Evolutionary conservation across 2,329 filamentous ascomycete genomes (phyloP), one percentile per base, ranked within the genome.

Genomic region (Xylaria sp.): DNA sequence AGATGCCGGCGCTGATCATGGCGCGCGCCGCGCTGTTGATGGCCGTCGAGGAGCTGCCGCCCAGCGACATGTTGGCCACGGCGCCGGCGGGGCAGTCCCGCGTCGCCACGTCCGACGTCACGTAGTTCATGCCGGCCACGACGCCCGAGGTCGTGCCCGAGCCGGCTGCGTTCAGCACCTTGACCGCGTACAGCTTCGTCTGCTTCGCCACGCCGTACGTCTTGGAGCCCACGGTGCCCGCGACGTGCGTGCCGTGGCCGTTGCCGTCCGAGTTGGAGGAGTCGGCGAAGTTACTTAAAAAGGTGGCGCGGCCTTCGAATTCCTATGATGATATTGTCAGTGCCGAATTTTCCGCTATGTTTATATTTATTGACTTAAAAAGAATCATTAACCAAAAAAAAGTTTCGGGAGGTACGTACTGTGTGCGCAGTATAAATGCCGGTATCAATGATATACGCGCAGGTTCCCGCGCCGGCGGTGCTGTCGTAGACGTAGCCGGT

Each of bases 51-150:
- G 75, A 77, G 36, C 75, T 65, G 1, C 84, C 85, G 13, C 86
- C 86, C 1, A 89, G 82, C 25, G 85, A 88, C 84, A 89, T 84
- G 79, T 83, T 86, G 67, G 88, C 82, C 20, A 88, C 86, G 18
- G 85, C 78, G n/a, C 80, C 81, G 28, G 66, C 74, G 49, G 78
- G 75, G 25, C 83, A 83, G 52, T 78, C 78, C 18, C 81, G 81
- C 56, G 77, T 79, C 52, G 79, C 74, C 68, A 84, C 84, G 77
- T 86, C 82, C 71, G 82, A 79, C 54, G 80, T 81, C 31, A 84
- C 84, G 78, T 79, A 84, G 72, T 77, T 76, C 75, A 78, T 78
- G 51, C 76, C 76, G n/a, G 76, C 73, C n/a, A 79, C 71, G 57
- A 79, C 76, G 51, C 74, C 75, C 8, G 76, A 77, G 20, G 75